phyloP scores from a whole-genome alignment of 2,329 filamentous ascomycete genomes.

The Magnaporthiopsis rhizophila region DNA sequence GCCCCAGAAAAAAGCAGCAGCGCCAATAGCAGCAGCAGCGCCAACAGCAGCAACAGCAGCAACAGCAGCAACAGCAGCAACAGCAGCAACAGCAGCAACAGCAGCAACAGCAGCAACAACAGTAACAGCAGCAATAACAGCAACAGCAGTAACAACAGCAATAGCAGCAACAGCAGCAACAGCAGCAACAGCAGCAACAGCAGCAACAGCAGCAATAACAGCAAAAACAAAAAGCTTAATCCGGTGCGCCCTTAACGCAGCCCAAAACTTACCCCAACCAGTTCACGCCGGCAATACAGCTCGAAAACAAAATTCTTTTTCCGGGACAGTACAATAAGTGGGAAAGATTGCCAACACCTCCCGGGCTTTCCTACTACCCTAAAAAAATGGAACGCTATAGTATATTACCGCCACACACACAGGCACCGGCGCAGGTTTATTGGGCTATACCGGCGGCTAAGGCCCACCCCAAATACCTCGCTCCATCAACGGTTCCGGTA shows the following conservation, averaged over 20 bases:
- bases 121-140: constrained; percentile 17
- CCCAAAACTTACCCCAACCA: constrained; percentile 32
- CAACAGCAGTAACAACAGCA: no score
- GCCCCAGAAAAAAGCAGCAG: constrained; percentile 17
- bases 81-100: constrained; percentile 39
- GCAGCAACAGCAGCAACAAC: constrained; percentile 18
- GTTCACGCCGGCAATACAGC: constrained; percentile 53
- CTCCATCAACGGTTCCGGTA: constrained; percentile 42
- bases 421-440: constrained; percentile 26
- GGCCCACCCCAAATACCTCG: constrained; percentile 48
- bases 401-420: neutral
- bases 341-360: constrained; percentile 66
- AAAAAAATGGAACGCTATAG: constrained; percentile 57
- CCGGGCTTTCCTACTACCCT: constrained; percentile 44
- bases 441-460: constrained; percentile 44
- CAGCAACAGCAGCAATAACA: no score
- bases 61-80: constrained; percentile 16
- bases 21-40: constrained; percentile 26
- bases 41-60: constrained; percentile 32
- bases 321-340: constrained; percentile 51
- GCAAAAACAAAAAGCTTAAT: constrained; percentile 14
- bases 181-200: no score
- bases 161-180: no score
- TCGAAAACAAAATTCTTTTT: constrained; percentile 58
- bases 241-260: constrained; percentile 25